These are phyloP conservation scores for Yamadazyma laniorum DNA, from an alignment of 805 yeast genomes.

Conservation along the genomic window DNA sequence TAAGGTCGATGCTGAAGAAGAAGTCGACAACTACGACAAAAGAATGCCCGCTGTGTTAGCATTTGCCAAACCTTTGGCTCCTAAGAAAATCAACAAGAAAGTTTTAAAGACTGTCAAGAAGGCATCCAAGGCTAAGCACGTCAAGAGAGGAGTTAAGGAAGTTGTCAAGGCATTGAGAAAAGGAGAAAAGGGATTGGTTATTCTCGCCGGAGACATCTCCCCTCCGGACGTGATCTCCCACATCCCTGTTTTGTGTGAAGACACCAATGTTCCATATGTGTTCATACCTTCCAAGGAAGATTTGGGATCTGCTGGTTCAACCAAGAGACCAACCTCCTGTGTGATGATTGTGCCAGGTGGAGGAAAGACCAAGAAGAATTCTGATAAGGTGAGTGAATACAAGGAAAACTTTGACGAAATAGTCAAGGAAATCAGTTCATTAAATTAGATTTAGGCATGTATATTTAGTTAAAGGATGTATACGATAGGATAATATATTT, in stretches of 20 bases:
- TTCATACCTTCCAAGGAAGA: constrained; percentile 98
- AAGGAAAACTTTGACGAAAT: constrained; percentile 90
- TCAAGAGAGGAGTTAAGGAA: constrained; percentile 98
- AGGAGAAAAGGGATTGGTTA: constrained; percentile 95
- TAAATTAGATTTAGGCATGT: constrained; percentile 15
- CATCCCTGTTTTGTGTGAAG: constrained; percentile 96
- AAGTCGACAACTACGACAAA: constrained; percentile 84
- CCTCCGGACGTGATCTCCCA: constrained; percentile 97
- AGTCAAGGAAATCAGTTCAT: constrained; percentile 77
- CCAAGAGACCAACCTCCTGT: constrained; percentile 98
- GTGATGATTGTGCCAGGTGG: constrained; percentile 98
- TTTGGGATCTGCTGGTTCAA: constrained; percentile 97
- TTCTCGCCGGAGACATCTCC: constrained; percentile 97
- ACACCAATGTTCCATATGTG: constrained; percentile 82
- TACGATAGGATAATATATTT: constrained; percentile 4
- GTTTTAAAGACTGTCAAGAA: constrained; percentile 93
- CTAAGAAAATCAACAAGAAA: constrained; percentile 93
- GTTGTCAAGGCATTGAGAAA: constrained; percentile 97
- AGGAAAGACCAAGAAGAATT: constrained; percentile 74
- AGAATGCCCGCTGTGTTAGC: constrained; percentile 88
- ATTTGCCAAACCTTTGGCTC: constrained; percentile 92
- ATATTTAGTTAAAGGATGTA: constrained; percentile 8
- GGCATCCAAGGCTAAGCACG: constrained; percentile 97
- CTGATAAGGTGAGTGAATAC: constrained; percentile 74
- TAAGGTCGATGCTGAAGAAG: constrained; percentile 39